Base-by-base conservation (phyloP, 1,139 yeast species). In the Blastobotrys aristatus region DNA sequence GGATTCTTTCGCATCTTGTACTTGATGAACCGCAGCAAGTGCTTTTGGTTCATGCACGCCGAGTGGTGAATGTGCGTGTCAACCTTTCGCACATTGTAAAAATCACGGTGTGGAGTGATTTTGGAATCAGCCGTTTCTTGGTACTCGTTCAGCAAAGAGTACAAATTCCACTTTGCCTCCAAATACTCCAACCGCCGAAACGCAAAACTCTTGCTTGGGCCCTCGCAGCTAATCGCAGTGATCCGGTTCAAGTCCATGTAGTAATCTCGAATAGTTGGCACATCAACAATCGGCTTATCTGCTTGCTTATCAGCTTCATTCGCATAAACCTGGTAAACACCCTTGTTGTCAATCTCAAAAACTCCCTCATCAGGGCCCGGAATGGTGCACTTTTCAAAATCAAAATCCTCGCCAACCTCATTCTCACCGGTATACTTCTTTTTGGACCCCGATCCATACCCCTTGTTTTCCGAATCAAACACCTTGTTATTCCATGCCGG, bases 31-130 rank as follows among this genome's bases (percentile, higher is more conserved):
- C 98, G 82, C 57, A 94, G 73, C 61, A 94, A 73, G 69, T 94
- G 98, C 68, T 94, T 94, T 67, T 94, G 98, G 63, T 94, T 94
- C 98, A 92, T 92, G 66, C 97, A 90, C 7, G 99, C 99, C 13
- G 96, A 86, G 66, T 94, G 98, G 66, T 94, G 99, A 61, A 94
- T 96, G 73, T 94, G 99, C 13, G 98, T 94, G 63, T 94, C 99
- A 39, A 94, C 99, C 65, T 94, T 94, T 72, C 98, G 81, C 43
- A 94, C 98, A 62, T 94, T 94, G 70, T 94, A 94, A 62, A 94
- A 94, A 68, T 94, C 99, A 65, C 98, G 80, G 66, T 92, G 99
- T 2, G 97, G 97, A 54, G 87, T 82, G 51, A 77, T 59, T 57
- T 82, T 84, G 54, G 95, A 83, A 55, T 86, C 94, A 21, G 92